Evolutionary conservation across 225 moss, liverwort and hornwort genomes (phyloP).

Genomic region (Bryum argenteum): DNA sequence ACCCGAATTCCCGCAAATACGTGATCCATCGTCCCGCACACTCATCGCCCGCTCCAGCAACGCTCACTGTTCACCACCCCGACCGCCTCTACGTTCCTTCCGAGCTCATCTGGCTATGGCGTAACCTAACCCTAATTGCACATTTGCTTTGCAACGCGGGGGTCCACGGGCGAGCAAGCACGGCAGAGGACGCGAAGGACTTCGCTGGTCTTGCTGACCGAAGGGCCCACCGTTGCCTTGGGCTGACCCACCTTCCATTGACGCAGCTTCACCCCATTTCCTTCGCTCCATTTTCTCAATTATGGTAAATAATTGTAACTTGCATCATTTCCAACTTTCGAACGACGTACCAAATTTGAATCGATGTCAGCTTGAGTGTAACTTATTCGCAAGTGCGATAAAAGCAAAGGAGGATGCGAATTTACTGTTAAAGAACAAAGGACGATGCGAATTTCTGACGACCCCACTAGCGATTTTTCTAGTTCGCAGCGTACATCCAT

Average conservation of each 20-base stretch:
- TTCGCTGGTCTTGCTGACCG: not conserved
- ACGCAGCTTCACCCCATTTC: too few species aligned
- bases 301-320: too few species aligned
- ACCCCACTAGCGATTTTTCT: too few species aligned
- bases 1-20: slow-evolving; percentile 75
- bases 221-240: not conserved
- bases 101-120: slow-evolving; percentile 37
- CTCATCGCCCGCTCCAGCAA: slow-evolving; percentile 27
- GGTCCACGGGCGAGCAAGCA: not conserved
- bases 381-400: too few species aligned
- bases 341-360: too few species aligned
- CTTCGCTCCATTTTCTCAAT: too few species aligned
- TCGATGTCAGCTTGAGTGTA: too few species aligned
- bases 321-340: too few species aligned
- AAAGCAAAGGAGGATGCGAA: too few species aligned
- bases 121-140: slow-evolving; percentile 37
- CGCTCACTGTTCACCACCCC: not conserved
- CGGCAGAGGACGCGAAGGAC: not conserved
- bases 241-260: not conserved
- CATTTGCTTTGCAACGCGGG: slow-evolving; percentile 25
- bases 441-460: too few species aligned
- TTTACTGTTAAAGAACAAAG: too few species aligned
- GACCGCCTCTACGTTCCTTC: not conserved
- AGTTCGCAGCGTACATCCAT: too few species aligned
- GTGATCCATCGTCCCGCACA: slow-evolving; percentile 61